Evolutionary conservation across 805 yeast species (phyloP), one percentile per base, ranked within the genome.

Genomic region (Starmera amethionina): DNA sequence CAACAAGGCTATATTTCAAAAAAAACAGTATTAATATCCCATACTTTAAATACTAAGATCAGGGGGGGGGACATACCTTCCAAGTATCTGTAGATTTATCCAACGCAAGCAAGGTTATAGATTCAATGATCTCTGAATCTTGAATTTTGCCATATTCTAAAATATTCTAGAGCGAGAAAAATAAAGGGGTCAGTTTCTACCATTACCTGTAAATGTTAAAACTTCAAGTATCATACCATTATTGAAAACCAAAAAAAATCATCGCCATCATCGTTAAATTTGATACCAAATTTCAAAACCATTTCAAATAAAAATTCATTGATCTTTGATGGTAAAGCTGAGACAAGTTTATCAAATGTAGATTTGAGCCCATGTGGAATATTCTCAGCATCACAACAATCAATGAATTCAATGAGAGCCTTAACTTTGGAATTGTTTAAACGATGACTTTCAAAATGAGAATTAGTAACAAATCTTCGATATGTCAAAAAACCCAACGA

Each of bases 241-340:
- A 48, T 40, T 6, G 34, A 15, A 33, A 52, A 54, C 58, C 58
- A 55, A 36, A 44, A 55, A 11, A 32, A 32, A 35, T 52, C 56
- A 19, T 50, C 43, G 5, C 39, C 9, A 22, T 22, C 34, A 0
- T 33, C 11, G 27, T 47, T 41, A n/a, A 51, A 45, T 29, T 43
- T 43, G 13, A 50, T 31, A 1, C 59, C 59, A 43, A 52, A 48
- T 32, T 43, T 49, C 28, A 55, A 37, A 5, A 52, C 41, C 8
- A 50, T 38, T 19, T 52, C 54, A 38, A 55, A 45, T 25, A 53
- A 25, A 22, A 36, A 30, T 4, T 46, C 31, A 18, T 40, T 45
- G 18, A 52, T 40, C 34, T 41, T 22, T 22, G 37, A 30, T 6
- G 46, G 46, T 13, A 52, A 18, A 3, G 36, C 28, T 5, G 32